A percentile compares a stretch with the other conserved stretches of the same genome.
Evolutionary conservation across 176 grass and related monocot species (phyloP).

Genomic region (Tuctoria greenei): DNA sequence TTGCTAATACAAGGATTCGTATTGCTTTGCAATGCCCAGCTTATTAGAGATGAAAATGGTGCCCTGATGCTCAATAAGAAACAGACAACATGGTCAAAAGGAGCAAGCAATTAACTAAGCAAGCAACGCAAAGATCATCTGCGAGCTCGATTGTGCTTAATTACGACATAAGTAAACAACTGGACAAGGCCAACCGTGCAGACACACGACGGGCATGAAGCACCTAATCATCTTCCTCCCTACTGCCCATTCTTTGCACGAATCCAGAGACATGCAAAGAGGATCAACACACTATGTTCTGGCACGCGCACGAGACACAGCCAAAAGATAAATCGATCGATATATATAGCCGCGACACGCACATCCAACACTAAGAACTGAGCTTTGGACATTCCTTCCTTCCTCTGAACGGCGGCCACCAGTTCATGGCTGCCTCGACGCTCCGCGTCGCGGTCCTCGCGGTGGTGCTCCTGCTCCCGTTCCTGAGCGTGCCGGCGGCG

Average conservation of each 20-base stretch:
- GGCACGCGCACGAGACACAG: too few relatives aligned
- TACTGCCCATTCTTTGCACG: slow-evolving; percentile 9
- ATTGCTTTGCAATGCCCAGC: too few relatives aligned
- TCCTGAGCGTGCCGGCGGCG: slow-evolving; percentile 16
- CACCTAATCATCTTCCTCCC: slow-evolving; percentile 41
- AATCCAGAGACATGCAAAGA: slow-evolving; percentile 57
- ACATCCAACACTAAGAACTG: slow-evolving; percentile 1
- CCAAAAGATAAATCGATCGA: too few relatives aligned
- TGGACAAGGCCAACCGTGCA: too few relatives aligned
- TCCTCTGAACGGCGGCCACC: background rate
- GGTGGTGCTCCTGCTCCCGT: slow-evolving; percentile 36
- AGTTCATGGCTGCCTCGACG: slow-evolving; percentile 30
- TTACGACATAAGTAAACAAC: background rate
- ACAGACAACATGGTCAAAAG: too few relatives aligned
- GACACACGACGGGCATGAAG: slow-evolving; percentile 34
- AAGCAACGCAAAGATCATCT: slow-evolving; percentile 25
- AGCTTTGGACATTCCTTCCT: too few relatives aligned
- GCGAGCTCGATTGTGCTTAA: background rate
- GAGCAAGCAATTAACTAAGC: background rate
- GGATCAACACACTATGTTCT: too few relatives aligned
- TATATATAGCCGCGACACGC: background rate
- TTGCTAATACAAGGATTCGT: too few relatives aligned
- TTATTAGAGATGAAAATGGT: too few relatives aligned
- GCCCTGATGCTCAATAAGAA: too few relatives aligned
- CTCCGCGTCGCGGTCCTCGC: slow-evolving; percentile 34